Conservation (phyloP, 2,329 filamentous ascomycete species). For the Dothideomycetidae sp. region DNA sequence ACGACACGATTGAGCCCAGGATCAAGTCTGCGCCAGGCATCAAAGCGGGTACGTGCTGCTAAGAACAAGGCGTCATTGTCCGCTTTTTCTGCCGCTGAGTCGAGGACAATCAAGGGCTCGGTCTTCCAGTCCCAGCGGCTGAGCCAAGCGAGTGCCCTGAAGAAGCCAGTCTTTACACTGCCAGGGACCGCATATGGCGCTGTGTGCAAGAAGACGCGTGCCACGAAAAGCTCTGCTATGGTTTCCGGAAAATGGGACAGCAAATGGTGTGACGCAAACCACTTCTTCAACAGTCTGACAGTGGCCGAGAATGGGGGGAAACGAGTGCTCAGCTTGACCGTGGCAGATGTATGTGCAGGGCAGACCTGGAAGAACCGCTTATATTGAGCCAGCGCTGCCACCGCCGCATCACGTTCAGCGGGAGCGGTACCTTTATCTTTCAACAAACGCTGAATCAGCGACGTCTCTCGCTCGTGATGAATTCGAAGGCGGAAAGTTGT, state of each 20-base stretch:
- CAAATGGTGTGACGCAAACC: conserved; percentile 77
- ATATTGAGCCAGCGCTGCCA: conserved; percentile 53
- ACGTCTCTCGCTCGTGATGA: conserved; percentile 75
- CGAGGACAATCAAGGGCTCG: conserved; percentile 68
- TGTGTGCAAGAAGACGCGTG: conserved; percentile 64
- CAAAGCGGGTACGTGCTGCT: conserved; percentile 45
- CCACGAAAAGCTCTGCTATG: conserved; percentile 68
- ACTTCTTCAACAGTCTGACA: conserved; percentile 73
- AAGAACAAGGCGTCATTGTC: conserved; percentile 48
- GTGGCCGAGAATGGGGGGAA: conserved; percentile 67
- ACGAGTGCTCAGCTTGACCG: conserved; percentile 66
- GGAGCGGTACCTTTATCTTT: conserved; percentile 58
- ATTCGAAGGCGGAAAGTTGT: conserved; percentile 73
- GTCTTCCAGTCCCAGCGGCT: conserved; percentile 85
- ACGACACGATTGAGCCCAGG: conserved; percentile 73
- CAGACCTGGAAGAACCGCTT: conserved; percentile 57
- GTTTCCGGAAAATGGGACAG: conserved; percentile 62
- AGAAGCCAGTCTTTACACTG: conserved; percentile 63
- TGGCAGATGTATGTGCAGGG: conserved; percentile 67
- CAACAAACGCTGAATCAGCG: conserved; percentile 61
- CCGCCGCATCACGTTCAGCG: conserved; percentile 52
- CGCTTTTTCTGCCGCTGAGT: conserved; percentile 42
- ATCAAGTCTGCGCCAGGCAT: conserved; percentile 77
- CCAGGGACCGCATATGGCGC: conserved; percentile 69
- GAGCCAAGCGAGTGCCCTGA: conserved; percentile 66